A percentile compares a stretch with the other conserved stretches of the same genome.
phyloP scores from a whole-genome alignment of 169 alveolate genomes.

The Cryptosporidium sp. region DNA sequence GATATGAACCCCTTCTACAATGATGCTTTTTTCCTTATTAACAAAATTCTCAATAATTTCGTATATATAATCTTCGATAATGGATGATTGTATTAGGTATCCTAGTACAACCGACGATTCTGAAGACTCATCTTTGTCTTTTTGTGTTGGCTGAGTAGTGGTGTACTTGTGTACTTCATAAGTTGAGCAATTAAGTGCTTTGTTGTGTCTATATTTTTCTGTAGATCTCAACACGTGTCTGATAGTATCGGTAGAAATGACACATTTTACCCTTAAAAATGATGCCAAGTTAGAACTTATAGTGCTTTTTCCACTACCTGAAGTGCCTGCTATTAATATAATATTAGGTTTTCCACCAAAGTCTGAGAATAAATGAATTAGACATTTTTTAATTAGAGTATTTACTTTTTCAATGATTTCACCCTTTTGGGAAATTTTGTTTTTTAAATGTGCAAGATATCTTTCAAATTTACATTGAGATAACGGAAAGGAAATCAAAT shows the following conservation, averaged over 20 bases:
- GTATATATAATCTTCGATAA: slow-evolving; percentile 81
- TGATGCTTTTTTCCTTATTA: slow-evolving; percentile 78
- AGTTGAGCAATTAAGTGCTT: slow-evolving; percentile 51
- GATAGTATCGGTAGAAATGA: slow-evolving; percentile 84
- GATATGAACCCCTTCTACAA: slow-evolving; percentile 89
- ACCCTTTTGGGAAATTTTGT: neutral
- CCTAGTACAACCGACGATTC: slow-evolving; percentile 82
- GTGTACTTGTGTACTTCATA: slow-evolving; percentile 68
- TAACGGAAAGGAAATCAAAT: slow-evolving; percentile 15
- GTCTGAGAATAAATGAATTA: slow-evolving; percentile 48
- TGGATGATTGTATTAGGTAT: slow-evolving; percentile 80
- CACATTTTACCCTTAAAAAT: slow-evolving; percentile 83
- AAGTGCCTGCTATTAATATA: slow-evolving; percentile 86
- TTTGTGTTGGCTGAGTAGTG: neutral
- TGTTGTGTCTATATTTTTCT: slow-evolving; percentile 8
- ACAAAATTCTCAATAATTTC: slow-evolving; percentile 79
- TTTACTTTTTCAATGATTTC: neutral
- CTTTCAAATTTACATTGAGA: neutral
- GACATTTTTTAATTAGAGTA: neutral
- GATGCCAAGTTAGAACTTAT: slow-evolving; percentile 83
- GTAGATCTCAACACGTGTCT: slow-evolving; percentile 82
- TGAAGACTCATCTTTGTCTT: slow-evolving; percentile 37
- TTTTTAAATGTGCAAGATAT: neutral
- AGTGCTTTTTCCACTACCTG: slow-evolving; percentile 89
- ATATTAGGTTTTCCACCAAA: slow-evolving; percentile 77